Evolutionary conservation across 2,329 filamentous ascomycete genomes (phyloP).

Genomic region (Cladobotryum mycophilum): DNA sequence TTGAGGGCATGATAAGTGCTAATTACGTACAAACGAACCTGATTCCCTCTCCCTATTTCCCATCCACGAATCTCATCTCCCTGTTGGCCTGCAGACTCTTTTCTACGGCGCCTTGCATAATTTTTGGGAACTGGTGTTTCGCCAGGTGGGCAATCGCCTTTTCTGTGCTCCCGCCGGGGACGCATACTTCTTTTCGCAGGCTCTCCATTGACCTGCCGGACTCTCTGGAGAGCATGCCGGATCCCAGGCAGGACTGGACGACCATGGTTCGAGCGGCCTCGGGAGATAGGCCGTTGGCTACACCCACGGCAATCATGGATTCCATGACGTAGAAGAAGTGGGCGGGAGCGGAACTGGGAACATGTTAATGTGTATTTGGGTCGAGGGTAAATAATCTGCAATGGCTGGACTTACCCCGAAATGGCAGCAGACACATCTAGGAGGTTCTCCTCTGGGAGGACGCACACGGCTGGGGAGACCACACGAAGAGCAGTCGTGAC

Average conservation of each 20-base stretch:
- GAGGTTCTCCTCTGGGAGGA: constrained; percentile 2
- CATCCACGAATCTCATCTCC: constrained; percentile 2
- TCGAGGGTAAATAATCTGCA: not conserved
- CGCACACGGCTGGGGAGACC: not conserved
- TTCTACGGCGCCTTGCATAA: constrained; percentile 1
- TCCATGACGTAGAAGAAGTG: constrained; percentile 6
- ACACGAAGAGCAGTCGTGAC: constrained; percentile 2
- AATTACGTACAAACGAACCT: too few species aligned
- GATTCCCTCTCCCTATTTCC: not conserved
- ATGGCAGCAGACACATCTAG: constrained; percentile 4
- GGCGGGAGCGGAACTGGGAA: constrained; percentile 3
- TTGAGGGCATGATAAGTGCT: too few species aligned
- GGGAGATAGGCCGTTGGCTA: not conserved
- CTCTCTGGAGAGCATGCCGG: constrained; percentile 1
- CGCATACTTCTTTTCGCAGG: constrained; percentile 1
- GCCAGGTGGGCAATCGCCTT: constrained; percentile 1
- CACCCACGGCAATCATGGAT: constrained; percentile 1
- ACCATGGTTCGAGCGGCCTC: constrained; percentile 3
- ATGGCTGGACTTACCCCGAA: constrained; percentile 1
- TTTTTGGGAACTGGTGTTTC: not conserved
- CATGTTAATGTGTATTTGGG: not conserved
- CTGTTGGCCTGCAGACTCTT: constrained; percentile 4
- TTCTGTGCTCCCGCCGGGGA: constrained; percentile 4
- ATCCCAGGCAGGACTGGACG: constrained; percentile 5
- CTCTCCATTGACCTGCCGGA: constrained; percentile 2